Evolutionary conservation across 2,329 filamentous ascomycete genomes (phyloP), one percentile per base, ranked within the genome.

Genomic region (Ceratocystis lukuohia): DNA sequence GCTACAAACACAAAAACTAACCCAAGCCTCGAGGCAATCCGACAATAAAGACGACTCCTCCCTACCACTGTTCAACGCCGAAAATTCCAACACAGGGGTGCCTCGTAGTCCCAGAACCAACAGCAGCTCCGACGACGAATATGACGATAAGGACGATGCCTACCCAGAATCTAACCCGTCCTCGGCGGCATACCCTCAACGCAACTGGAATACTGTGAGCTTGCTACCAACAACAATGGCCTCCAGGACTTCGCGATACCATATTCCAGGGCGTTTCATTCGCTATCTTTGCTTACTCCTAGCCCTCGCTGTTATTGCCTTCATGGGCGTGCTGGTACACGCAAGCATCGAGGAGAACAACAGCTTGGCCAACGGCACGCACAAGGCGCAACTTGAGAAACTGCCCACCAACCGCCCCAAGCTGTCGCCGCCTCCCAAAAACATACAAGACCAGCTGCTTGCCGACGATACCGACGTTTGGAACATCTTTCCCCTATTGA

Each of bases 401-500:
- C 80, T 84, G 0, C 75, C 83, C 0, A 84, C 86, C 12, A 33
- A 59, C 7, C 56, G 17, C 2, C 56, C 56, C 15, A 59, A 30
- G 25, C 56, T 59, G 3, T 30, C 56, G 12, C 56, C 56, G 6
- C 56, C 25, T 7, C 17, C 56, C 28, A 30, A 59, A 25, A n/a
- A 37, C 5, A 37, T 59, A 15, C 56, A 59, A 20, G 56, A 59
- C 15, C 28, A 59, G 28, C 17, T 59, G 28, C 56, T 59, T 20
- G 10, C 28, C 56, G 56, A 59, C 2, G 56, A 37, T n/a, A 33
- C 56, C 0, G 76, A 83, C 5, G 7, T 59, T 4, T 97, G 92
- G 91, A 89, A 96, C 74, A 83, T 82, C 8, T 97, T 96, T 73
- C 84, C 86, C 0, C 95, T 96, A 72, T 75, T 99, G 69, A 87